A percentile compares a stretch with the other conserved stretches of the same genome.
Conservation (phyloP, 345 rosid genomes). For the Kandelia obovata region DNA sequence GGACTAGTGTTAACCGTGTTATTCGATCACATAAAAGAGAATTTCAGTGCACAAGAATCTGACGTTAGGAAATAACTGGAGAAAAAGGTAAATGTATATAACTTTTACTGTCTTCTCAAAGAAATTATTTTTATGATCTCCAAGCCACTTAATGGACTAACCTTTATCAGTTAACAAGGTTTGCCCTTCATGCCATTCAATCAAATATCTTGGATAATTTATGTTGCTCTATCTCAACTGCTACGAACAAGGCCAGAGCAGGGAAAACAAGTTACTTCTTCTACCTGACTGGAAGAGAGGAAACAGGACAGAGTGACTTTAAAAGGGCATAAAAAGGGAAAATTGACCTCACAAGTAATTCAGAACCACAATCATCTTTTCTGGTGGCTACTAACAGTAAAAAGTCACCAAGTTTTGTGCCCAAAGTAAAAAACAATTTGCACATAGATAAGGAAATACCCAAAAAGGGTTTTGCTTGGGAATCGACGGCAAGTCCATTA, state of each 20-base stretch:
- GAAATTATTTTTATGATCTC: too few relatives aligned
- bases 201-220: background rate
- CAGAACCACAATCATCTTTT: background rate
- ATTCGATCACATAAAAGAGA: background rate
- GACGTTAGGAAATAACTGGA: too few relatives aligned
- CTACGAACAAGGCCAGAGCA: conserved; percentile 2
- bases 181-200: conserved; percentile 6
- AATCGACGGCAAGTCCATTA: conserved; percentile 11
- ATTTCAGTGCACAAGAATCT: too few relatives aligned
- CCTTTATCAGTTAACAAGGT: too few relatives aligned
- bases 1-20: background rate
- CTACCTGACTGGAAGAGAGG: conserved; percentile 20
- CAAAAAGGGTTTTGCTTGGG: background rate
- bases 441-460: background rate
- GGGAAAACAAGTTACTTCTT: conserved; percentile 11
- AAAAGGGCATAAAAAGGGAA: background rate
- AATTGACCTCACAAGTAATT: background rate
- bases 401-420: background rate
- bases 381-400: conserved; percentile 14
- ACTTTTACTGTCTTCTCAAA: too few relatives aligned
- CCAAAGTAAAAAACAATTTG: background rate
- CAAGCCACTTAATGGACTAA: too few relatives aligned
- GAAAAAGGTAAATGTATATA: too few relatives aligned
- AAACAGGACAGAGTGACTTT: conserved; percentile 11
- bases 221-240: background rate